These are phyloP conservation scores for Beauveria medogensis DNA, from an alignment of 2,329 filamentous ascomycete genomes.

Conservation along the genomic window DNA sequence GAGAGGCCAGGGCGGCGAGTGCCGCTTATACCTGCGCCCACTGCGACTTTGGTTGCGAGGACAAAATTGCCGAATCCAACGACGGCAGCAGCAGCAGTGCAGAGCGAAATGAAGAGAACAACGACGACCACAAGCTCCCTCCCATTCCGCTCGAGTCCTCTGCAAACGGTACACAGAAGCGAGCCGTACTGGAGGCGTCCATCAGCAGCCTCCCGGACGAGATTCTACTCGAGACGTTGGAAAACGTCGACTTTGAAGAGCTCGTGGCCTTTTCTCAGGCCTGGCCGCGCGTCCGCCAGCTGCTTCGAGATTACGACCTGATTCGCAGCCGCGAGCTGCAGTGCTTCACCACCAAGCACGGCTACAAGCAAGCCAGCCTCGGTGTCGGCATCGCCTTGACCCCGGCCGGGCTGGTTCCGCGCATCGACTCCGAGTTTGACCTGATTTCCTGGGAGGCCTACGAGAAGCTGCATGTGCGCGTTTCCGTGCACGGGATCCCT, in stretches of 20 bases:
- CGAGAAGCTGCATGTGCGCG: slow-evolving; percentile 24
- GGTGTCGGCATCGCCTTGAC: slow-evolving; percentile 31
- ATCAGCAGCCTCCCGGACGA: slow-evolving; percentile 32
- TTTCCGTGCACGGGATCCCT: slow-evolving; percentile 32
- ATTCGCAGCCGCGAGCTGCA: slow-evolving; percentile 36
- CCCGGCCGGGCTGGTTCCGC: slow-evolving; percentile 16
- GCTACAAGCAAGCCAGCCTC: slow-evolving; percentile 28
- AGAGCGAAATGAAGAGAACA: neutral
- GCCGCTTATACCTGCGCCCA: neutral
- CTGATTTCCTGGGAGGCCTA: slow-evolving; percentile 36
- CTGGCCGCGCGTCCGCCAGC: slow-evolving; percentile 25
- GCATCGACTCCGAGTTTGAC: slow-evolving; percentile 40
- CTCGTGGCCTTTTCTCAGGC: slow-evolving; percentile 29
- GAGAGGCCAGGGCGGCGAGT: neutral
- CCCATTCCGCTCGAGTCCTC: no score
- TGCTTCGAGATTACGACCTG: slow-evolving; percentile 28
- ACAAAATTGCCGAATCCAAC: neutral
- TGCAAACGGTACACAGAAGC: neutral
- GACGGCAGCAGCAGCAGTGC: neutral
- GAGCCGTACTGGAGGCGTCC: neutral
- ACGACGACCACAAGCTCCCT: neutral
- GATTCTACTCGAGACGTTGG: slow-evolving; percentile 28
- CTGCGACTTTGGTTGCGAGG: neutral
- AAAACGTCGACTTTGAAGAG: slow-evolving; percentile 27
- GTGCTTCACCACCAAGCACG: slow-evolving; percentile 38